A percentile compares a stretch with the other conserved stretches of the same genome.
Conservation (phyloP, 2,329 filamentous ascomycete species). For the Aspergillus ibericus region DNA sequence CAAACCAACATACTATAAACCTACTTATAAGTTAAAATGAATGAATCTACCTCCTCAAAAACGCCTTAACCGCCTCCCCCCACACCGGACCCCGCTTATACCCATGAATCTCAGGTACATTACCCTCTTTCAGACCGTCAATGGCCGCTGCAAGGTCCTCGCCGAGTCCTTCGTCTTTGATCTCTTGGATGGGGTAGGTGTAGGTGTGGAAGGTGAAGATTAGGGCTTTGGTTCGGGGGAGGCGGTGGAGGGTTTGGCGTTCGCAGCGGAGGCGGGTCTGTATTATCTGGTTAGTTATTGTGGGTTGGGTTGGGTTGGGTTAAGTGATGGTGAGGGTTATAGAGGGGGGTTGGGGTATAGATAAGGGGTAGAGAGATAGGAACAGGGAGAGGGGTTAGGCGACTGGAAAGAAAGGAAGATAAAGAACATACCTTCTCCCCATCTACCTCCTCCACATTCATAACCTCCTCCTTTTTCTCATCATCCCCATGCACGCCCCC, state of each 20-base stretch:
- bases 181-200: conserved; percentile 54
- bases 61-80: conserved; percentile 56
- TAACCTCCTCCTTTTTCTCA: conserved; percentile 16
- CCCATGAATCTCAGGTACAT: conserved; percentile 56
- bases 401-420: neutral
- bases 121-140: conserved; percentile 59
- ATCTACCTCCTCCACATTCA: conserved; percentile 43
- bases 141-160: conserved; percentile 57
- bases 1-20: no score
- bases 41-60: conserved; percentile 37
- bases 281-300: neutral
- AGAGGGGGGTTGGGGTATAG: no score
- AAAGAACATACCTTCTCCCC: conserved; percentile 42
- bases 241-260: conserved; percentile 61
- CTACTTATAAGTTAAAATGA: neutral
- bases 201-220: conserved; percentile 66
- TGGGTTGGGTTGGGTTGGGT: no score
- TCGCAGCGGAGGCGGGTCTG: conserved; percentile 57
- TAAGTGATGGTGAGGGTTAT: no score
- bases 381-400: no score
- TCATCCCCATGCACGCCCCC: conserved; percentile 34
- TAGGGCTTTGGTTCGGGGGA: conserved; percentile 55
- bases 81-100: conserved; percentile 61
- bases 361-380: no score
- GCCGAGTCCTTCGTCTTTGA: conserved; percentile 58